A percentile compares a stretch with the other conserved stretches of the same genome.
These are phyloP conservation scores for Venturia aucupariae DNA, from an alignment of 2,329 filamentous ascomycete genomes.

Conservation along the genomic window DNA sequence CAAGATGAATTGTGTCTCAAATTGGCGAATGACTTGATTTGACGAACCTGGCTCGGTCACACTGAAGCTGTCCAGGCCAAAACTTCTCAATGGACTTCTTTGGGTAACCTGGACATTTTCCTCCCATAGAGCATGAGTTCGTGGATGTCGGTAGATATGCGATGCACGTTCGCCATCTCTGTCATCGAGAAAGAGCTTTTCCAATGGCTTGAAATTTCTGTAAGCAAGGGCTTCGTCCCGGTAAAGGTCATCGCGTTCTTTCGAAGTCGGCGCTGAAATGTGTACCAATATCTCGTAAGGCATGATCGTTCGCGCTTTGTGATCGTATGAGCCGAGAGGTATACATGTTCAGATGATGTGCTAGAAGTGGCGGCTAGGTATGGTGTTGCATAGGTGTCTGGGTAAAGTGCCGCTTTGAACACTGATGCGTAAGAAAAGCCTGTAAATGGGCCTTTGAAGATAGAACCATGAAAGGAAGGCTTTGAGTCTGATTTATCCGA, in stretches of 20 bases:
- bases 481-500: background rate
- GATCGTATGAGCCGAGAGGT: background rate
- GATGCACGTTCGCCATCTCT: background rate
- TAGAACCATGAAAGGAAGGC: background rate
- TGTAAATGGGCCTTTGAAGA: background rate
- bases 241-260: constrained; percentile 33
- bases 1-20: constrained; percentile 2
- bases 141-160: background rate
- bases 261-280: constrained; percentile 34
- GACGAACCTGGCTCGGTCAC: background rate
- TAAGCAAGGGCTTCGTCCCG: constrained; percentile 33
- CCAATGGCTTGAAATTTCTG: constrained; percentile 23
- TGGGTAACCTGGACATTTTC: background rate
- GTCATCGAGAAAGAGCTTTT: background rate
- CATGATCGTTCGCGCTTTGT: background rate
- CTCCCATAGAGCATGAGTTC: background rate
- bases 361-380: background rate
- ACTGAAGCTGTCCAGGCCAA: background rate
- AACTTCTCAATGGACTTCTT: background rate
- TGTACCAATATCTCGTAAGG: constrained; percentile 34
- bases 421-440: background rate
- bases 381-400: background rate
- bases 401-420: background rate
- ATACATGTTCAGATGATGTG: constrained; percentile 3
- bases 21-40: background rate